phyloP scores from a whole-genome alignment of 1,139 yeast genomes.

The Yamadazyma dushanensis region DNA sequence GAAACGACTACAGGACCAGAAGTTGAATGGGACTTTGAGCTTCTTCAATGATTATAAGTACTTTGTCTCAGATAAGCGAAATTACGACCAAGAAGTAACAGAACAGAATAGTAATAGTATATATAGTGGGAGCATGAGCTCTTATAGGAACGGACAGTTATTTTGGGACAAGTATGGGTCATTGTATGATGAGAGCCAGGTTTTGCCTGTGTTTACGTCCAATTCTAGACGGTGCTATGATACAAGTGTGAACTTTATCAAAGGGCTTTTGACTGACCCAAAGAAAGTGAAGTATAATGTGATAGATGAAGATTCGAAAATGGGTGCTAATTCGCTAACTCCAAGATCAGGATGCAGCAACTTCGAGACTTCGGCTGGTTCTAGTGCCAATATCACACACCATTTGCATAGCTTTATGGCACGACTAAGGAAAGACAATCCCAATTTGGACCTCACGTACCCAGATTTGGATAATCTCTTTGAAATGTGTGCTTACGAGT shows the following conservation, averaged over 20 bases:
- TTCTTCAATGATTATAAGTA: conserved; percentile 35
- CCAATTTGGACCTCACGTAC: conserved; percentile 35
- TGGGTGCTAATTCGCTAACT: conserved; percentile 40
- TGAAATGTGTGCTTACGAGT: conserved; percentile 54
- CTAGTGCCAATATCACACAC: conserved; percentile 5
- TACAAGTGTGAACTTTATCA: conserved; percentile 32
- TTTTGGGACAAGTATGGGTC: conserved; percentile 34
- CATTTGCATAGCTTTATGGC: conserved; percentile 26
- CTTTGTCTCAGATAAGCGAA: conserved; percentile 27
- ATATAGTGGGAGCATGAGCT: conserved; percentile 33
- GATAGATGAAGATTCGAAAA: conserved; percentile 25
- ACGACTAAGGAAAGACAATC: conserved; percentile 32
- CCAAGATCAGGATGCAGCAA: conserved; percentile 27
- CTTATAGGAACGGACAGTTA: conserved; percentile 33
- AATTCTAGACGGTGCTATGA: conserved; percentile 31
- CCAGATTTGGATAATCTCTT: conserved; percentile 42
- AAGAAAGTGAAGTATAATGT: conserved; percentile 25
- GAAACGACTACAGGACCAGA: conserved; percentile 7
- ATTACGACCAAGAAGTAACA: conserved; percentile 34
- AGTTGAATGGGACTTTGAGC: conserved; percentile 28
- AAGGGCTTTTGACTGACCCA: conserved; percentile 28
- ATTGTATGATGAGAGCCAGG: conserved; percentile 21
- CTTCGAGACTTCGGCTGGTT: conserved; percentile 9
- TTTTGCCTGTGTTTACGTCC: conserved; percentile 35
- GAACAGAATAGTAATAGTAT: conserved; percentile 26